These are phyloP conservation scores for Zymoseptoria crescenta DNA, from an alignment of 2,329 filamentous ascomycete species.

Conservation along the genomic window DNA sequence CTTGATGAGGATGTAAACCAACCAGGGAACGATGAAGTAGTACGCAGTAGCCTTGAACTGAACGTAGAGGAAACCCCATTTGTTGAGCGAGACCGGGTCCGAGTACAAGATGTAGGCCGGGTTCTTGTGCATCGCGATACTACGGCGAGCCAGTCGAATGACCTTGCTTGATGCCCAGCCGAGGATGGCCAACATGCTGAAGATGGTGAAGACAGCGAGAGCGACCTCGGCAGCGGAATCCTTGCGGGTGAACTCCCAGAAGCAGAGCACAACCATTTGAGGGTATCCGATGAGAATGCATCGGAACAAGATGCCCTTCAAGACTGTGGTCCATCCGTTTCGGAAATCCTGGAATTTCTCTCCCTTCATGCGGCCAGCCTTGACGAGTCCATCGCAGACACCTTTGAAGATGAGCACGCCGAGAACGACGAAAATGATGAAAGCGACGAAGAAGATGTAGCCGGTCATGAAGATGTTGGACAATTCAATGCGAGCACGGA, in stretches of 20 bases:
- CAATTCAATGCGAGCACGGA: slow-evolving; percentile 72
- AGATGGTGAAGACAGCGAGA: slow-evolving; percentile 79
- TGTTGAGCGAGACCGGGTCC: slow-evolving; percentile 87
- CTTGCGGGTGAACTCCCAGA: slow-evolving; percentile 84
- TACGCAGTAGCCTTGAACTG: slow-evolving; percentile 93
- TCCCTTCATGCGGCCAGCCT: slow-evolving; percentile 67
- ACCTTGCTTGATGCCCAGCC: slow-evolving; percentile 86
- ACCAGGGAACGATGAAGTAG: slow-evolving; percentile 80
- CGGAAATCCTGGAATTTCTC: slow-evolving; percentile 91
- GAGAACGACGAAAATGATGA: slow-evolving; percentile 66
- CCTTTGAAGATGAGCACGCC: slow-evolving; percentile 73
- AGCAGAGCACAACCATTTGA: slow-evolving; percentile 78
- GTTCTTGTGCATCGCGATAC: slow-evolving; percentile 86
- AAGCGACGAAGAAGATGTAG: slow-evolving; percentile 78
- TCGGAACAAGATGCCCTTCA: slow-evolving; percentile 90
- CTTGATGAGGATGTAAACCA: slow-evolving; percentile 78
- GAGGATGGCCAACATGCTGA: slow-evolving; percentile 70
- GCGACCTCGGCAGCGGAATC: slow-evolving; percentile 84
- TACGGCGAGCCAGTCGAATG: slow-evolving; percentile 78
- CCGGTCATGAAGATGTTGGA: slow-evolving; percentile 94
- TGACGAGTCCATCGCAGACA: slow-evolving; percentile 66
- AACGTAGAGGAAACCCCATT: slow-evolving; percentile 97
- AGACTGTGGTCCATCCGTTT: slow-evolving; percentile 83
- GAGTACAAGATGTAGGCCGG: slow-evolving; percentile 96
- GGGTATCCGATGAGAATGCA: slow-evolving; percentile 84